Conservation (phyloP, 495 filamentous ascomycete genomes). For the Penicillium antarcticum region DNA sequence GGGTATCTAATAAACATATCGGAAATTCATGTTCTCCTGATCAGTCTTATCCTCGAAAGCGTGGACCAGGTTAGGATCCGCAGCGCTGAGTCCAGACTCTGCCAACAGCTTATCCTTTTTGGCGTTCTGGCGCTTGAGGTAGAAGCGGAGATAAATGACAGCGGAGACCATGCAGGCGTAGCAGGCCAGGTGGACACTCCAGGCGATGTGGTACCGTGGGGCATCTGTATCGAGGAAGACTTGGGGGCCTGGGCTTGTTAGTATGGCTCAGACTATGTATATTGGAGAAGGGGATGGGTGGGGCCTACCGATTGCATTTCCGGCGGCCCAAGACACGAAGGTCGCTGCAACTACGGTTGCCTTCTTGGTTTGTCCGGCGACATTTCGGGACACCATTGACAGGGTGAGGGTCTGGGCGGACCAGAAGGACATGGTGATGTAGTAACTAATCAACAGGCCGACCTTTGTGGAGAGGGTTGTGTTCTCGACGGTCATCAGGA, state of each 20-base stretch:
- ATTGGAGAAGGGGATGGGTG: neutral
- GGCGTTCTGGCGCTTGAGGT: slow-evolving; percentile 33
- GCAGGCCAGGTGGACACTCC: slow-evolving; percentile 41
- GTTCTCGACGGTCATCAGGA: slow-evolving; percentile 61
- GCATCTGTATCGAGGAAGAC: slow-evolving; percentile 38
- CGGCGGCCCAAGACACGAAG: slow-evolving; percentile 42
- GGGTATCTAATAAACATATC: slow-evolving; percentile 42
- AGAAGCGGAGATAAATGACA: slow-evolving; percentile 37
- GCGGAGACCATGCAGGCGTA: slow-evolving; percentile 34
- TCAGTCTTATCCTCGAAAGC: slow-evolving; percentile 51
- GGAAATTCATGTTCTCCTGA: slow-evolving; percentile 44
- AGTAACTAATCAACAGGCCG: slow-evolving; percentile 61
- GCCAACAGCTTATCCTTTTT: slow-evolving; percentile 36
- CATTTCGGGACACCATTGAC: slow-evolving; percentile 59
- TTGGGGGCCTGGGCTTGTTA: slow-evolving; percentile 37
- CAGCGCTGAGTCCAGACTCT: slow-evolving; percentile 24
- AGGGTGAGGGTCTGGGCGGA: slow-evolving; percentile 57
- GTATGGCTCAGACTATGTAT: neutral
- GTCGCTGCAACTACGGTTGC: slow-evolving; percentile 44
- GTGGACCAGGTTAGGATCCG: slow-evolving; percentile 30
- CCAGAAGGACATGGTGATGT: slow-evolving; percentile 55
- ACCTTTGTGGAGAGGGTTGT: slow-evolving; percentile 41
- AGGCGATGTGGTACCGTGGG: slow-evolving; percentile 40
- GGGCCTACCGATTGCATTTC: slow-evolving; percentile 39
- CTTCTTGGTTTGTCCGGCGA: slow-evolving; percentile 71